phyloP scores from a whole-genome alignment of 108 stramenopile genomes.

The Conticribra weissflogii region DNA sequence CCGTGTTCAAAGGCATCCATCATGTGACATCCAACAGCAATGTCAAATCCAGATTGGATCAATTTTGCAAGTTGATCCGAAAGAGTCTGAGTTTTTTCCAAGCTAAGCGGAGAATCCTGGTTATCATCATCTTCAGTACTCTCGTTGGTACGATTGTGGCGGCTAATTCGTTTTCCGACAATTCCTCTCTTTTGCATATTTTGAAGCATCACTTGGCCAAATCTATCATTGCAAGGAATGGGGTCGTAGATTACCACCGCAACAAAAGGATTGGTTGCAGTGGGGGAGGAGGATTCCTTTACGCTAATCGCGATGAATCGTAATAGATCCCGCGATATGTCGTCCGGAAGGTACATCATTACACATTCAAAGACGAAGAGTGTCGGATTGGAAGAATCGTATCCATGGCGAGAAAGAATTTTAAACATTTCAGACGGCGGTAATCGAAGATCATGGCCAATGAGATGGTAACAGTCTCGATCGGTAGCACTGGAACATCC shows the following conservation, averaged over 20 bases:
- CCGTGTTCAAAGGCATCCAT: slow-evolving; percentile 74
- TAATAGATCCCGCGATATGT: slow-evolving; percentile 40
- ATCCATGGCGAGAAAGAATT: slow-evolving; percentile 47
- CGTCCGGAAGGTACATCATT: slow-evolving; percentile 79
- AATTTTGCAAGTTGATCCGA: slow-evolving; percentile 58
- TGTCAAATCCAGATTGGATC: slow-evolving; percentile 51
- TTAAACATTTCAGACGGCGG: slow-evolving; percentile 52
- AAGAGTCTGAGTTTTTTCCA: slow-evolving; percentile 64
- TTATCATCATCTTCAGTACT: slow-evolving; percentile 9
- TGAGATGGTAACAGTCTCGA: slow-evolving; percentile 60
- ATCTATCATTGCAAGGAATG: slow-evolving; percentile 62
- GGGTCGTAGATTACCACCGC: slow-evolving; percentile 73
- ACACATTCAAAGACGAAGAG: slow-evolving; percentile 83
- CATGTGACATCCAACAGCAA: slow-evolving; percentile 79
- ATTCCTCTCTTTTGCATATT: slow-evolving; percentile 68
- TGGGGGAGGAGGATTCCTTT: neutral
- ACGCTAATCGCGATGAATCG: slow-evolving; percentile 16
- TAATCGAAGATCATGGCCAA: slow-evolving; percentile 65
- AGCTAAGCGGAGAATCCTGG: slow-evolving; percentile 38
- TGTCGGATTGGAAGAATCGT: slow-evolving; percentile 52
- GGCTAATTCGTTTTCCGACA: neutral
- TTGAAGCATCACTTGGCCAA: slow-evolving; percentile 80
- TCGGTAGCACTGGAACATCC: too few species aligned
- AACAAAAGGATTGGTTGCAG: slow-evolving; percentile 21
- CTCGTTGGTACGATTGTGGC: neutral